phyloP scores from a whole-genome alignment of 2,329 filamentous ascomycete species.

The Capronia epimyces region DNA sequence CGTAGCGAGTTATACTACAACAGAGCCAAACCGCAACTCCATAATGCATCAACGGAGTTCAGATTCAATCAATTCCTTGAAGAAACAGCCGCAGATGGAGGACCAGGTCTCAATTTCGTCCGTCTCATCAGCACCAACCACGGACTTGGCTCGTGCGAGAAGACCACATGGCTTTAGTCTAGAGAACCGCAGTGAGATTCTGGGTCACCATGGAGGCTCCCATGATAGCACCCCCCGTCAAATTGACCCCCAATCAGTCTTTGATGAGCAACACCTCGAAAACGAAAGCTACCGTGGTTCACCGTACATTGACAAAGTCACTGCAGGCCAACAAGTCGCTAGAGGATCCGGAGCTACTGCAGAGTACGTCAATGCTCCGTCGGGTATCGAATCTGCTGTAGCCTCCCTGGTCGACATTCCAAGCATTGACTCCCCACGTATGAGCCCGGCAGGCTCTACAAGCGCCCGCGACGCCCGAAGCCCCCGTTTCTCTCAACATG shows the following conservation, averaged over 20 bases:
- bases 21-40: conserved; percentile 55
- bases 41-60: conserved; percentile 46
- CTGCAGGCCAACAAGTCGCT: conserved; percentile 64
- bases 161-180: conserved; percentile 50
- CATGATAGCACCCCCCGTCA: conserved; percentile 18
- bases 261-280: conserved; percentile 51
- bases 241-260: conserved; percentile 40
- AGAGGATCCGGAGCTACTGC: conserved; percentile 67
- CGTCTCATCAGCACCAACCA: conserved; percentile 54
- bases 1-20: conserved; percentile 77
- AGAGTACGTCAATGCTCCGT: conserved; percentile 64
- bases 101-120: conserved; percentile 51
- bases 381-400: conserved; percentile 80
- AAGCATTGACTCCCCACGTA: conserved; percentile 14
- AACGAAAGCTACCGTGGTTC: conserved; percentile 54
- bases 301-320: conserved; percentile 53
- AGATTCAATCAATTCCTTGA: conserved; percentile 59
- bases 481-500: conserved; percentile 21
- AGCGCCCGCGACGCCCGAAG: conserved; percentile 32
- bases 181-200: conserved; percentile 47
- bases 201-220: conserved; percentile 38
- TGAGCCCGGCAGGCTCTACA: conserved; percentile 18
- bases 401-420: conserved; percentile 69
- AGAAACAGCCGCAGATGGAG: conserved; percentile 35
- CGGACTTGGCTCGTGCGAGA: conserved; percentile 47